phyloP scores from a whole-genome alignment of 805 yeast species.

The Helenozyma rhizophorensis region DNA sequence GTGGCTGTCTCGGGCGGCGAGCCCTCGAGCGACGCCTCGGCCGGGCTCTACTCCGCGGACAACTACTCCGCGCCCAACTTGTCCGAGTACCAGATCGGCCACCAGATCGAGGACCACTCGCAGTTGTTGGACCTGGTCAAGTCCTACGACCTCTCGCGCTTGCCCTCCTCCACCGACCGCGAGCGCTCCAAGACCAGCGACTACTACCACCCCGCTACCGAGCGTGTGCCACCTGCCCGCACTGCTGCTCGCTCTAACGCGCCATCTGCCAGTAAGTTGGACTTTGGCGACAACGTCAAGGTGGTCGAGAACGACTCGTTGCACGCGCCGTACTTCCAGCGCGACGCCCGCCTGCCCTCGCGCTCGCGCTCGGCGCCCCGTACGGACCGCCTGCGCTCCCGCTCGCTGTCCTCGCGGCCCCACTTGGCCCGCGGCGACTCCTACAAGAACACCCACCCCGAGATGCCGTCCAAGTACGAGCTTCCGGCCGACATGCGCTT shows the following conservation, averaged over 20 bases:
- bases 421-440: conserved; percentile 78
- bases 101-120: conserved; percentile 34
- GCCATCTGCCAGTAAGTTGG: conserved; percentile 7
- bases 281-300: conserved; percentile 8
- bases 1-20: neutral
- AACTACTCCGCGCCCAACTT: conserved; percentile 41
- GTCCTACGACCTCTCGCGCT: conserved; percentile 29
- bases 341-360: conserved; percentile 7
- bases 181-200: conserved; percentile 14
- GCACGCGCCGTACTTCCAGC: conserved; percentile 16
- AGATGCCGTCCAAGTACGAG: conserved; percentile 41
- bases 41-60: conserved; percentile 12
- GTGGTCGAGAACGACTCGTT: conserved; percentile 14
- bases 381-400: conserved; percentile 13
- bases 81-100: conserved; percentile 40
- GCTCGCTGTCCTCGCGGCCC: conserved; percentile 37
- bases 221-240: conserved; percentile 1
- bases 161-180: conserved; percentile 15
- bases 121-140: conserved; percentile 32
- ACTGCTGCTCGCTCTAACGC: conserved; percentile 9
- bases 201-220: conserved; percentile 6
- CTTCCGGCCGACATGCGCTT: conserved; percentile 36
- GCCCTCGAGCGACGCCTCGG: neutral
- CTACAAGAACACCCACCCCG: conserved; percentile 54
- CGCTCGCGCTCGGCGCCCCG: conserved; percentile 21